Base-by-base conservation (phyloP, 208 protist genomes). In the Acanthamoeba royreba region DNA sequence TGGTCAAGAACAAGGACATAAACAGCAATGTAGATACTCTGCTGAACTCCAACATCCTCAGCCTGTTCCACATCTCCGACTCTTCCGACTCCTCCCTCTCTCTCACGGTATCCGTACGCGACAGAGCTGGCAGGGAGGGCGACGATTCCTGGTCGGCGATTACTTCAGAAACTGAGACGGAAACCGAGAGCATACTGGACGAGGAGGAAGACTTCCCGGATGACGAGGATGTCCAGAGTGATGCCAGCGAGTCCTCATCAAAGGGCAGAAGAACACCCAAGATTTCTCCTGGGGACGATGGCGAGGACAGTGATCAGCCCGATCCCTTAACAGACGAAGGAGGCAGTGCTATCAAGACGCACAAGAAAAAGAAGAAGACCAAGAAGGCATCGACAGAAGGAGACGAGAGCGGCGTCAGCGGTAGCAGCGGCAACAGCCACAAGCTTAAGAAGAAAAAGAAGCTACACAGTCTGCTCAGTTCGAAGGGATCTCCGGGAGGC, bases 101-200 rank as follows among this genome's bases (percentile, higher is more conserved):
- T 17, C 69, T 81, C 2, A 81, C 69, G 0, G 40, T 81, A 5
- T 81, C 69, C 25, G 11, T 81, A 11, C 0, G 69, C 8, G 69
- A 81, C 40, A 3, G 33, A 22, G 38, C 1, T 25, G 8, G 38
- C 4, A 28, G 81, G 46, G 52, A 89, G 46, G 81, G 52, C 35
- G 81, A 89, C 33, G 81, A 89, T 40, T 89, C 81, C 46, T 89
- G 81, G 81, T 89, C 81, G 13, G 81, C 28, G 81, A n/a, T 63
- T 7, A 66, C 81, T 13, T 55, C 52, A 47, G 81, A 89, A 25
- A 89, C 81, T 47, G 81, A 89, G 81, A 89, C 81, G 3, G 81
- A 89, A 31, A 89, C 81, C 28, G 81, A 89, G 81, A 89, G 81
- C 52, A 89, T 89, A 13, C 47, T 89, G 45, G 81, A 89, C 2